phyloP scores from a whole-genome alignment of 768 basidiomycete genomes.

The Xanthoconium purpureum region DNA sequence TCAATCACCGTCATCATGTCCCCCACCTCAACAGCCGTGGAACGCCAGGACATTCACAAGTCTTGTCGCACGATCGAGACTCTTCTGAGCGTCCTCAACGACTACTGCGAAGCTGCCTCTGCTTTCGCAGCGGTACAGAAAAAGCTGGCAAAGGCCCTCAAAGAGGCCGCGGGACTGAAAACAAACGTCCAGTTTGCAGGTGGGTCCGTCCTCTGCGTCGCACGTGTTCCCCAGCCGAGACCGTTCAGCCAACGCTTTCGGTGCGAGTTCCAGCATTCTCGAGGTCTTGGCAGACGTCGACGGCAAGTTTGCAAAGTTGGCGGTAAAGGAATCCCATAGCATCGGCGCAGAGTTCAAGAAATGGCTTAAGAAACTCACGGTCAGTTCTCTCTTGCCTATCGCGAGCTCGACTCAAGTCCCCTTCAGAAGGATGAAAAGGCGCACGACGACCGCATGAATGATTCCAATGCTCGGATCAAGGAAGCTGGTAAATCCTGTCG shows the following conservation, averaged over 20 bases:
- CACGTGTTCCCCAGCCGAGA: not conserved
- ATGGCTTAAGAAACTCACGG: conserved; percentile 83
- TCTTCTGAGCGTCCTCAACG: conserved; percentile 62
- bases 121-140: conserved; percentile 66
- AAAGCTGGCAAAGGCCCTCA: conserved; percentile 68
- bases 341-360: conserved; percentile 72
- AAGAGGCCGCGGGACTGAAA: conserved; percentile 61
- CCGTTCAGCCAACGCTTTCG: conserved; percentile 61
- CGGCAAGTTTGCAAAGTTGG: conserved; percentile 68
- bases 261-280: conserved; percentile 60
- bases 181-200: conserved; percentile 61
- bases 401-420: not conserved
- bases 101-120: conserved; percentile 70
- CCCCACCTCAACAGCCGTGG: conserved; percentile 37
- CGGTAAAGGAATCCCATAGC: conserved; percentile 67
- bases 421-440: conserved; percentile 74
- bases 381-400: conserved; percentile 34
- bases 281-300: conserved; percentile 71
- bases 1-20: conserved; percentile 10
- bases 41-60: conserved; percentile 74
- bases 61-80: conserved; percentile 74
- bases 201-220: conserved; percentile 30
- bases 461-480: conserved; percentile 69
- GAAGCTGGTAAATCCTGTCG: conserved; percentile 53
- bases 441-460: conserved; percentile 68